Evolutionary conservation across 192 early-diverging fungal species (phyloP), one percentile per base, ranked within the genome.

Genomic region (Umbelopsis ramanniana): DNA sequence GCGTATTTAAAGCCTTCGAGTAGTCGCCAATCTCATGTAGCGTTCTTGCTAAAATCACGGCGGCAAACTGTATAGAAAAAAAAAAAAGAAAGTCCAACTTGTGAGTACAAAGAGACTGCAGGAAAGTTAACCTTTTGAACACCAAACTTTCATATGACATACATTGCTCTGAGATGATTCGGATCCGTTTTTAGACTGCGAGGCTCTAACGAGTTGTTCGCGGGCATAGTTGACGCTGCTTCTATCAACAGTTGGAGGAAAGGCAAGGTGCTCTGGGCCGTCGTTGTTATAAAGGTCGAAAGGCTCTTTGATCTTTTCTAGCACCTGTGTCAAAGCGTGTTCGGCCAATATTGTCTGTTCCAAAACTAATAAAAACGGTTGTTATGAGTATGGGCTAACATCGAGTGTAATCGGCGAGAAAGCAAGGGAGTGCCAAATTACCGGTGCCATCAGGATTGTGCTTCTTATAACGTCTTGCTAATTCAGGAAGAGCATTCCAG

Each of bases 401-500:
- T 43, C 6, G 11, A 43, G 40, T 43, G 11, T 12, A 0, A 43
- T 43, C 29, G 40, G 40, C 40, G 11, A 43, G 40, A 7, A 2
- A 43, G 11, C 6, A 11, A 7, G 40, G 40, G 40, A 43, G 6
- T 43, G 6, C 8, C 29, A 1, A 52, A 29, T 81, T 84, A 83
- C 87, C 86, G 67, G 74, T 26, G 54, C 87, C 87, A 38, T 85
- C 82, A 22, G 83, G 76, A 69, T 85, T 85, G 66, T 89, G 83
- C 66, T 87, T 87, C 57, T 78, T 63, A 71, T 86, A 89, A 15
- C 86, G 83, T 69, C 85, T 74, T 5, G 83, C 83, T 21, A 86
- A 71, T 43, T 89, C 87, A 46, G 82, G 78, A 52, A 86, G 79
- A 19, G 71, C 66, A 33, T 48, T 47, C 79, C 86, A 84, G 71